Evolutionary conservation across 164 flowering plant species (phyloP).

Genomic region (Brasenia schreberi): DNA sequence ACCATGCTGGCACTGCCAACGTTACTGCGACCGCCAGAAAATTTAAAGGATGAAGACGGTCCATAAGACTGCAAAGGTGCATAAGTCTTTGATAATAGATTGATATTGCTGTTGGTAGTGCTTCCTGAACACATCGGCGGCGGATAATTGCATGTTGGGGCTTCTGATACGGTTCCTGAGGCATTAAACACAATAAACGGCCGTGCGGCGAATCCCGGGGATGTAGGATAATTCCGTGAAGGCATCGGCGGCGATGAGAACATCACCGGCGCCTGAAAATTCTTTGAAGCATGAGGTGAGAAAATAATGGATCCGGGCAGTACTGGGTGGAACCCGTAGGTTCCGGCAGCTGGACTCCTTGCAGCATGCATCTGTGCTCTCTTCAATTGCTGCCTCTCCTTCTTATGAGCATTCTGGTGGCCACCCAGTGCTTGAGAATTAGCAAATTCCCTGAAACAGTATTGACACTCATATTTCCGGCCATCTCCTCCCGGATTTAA

Average conservation of each 20-base stretch:
- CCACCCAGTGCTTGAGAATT: conserved; percentile 66
- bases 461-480: conserved; percentile 64
- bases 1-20: too few species aligned
- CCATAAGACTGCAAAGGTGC: conserved; percentile 1
- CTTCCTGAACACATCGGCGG: background rate
- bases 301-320: conserved; percentile 32
- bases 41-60: background rate
- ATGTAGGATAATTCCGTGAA: background rate
- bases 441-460: conserved; percentile 50
- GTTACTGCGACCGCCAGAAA: background rate
- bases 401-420: conserved; percentile 70
- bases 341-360: background rate
- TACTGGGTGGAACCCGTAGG: conserved; percentile 55
- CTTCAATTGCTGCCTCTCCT: conserved; percentile 53
- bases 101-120: background rate
- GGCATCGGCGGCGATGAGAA: background rate
- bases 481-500: conserved; percentile 8
- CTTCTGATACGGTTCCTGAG: background rate
- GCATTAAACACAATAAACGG: background rate
- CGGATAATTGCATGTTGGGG: background rate
- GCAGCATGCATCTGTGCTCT: conserved; percentile 40
- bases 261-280: conserved; percentile 29
- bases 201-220: background rate
- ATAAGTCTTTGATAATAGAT: background rate
- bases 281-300: conserved; percentile 13